Evolutionary conservation across 306 rosid genomes (phyloP).

Genomic region (Gleditsia sinensis): DNA sequence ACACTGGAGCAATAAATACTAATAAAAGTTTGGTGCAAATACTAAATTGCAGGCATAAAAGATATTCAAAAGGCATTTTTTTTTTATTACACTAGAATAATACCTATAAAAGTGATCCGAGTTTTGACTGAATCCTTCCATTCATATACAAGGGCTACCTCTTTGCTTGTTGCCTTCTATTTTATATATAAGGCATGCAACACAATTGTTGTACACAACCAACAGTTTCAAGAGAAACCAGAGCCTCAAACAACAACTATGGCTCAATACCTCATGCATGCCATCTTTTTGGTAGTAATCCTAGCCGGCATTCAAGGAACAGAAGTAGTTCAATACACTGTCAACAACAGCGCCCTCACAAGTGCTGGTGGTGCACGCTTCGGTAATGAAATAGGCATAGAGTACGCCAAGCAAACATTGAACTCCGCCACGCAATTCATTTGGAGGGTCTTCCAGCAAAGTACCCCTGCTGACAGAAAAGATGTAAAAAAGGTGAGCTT

Average conservation of each 20-base stretch:
- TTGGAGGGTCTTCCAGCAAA: constrained; percentile 36
- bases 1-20: too few relatives aligned
- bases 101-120: too few relatives aligned
- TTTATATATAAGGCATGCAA: constrained; percentile 9
- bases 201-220: not conserved
- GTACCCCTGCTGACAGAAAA: constrained; percentile 5
- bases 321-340: constrained; percentile 37
- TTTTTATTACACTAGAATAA: too few relatives aligned
- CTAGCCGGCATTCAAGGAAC: constrained; percentile 29
- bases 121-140: too few relatives aligned
- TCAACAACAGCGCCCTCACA: constrained; percentile 42
- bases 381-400: constrained; percentile 30
- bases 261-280: constrained; percentile 11
- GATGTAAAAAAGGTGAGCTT: constrained; percentile 23
- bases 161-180: too few relatives aligned
- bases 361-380: constrained; percentile 51
- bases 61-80: too few relatives aligned
- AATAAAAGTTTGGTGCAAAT: too few relatives aligned
- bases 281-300: constrained; percentile 31
- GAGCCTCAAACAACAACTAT: not conserved
- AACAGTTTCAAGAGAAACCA: not conserved
- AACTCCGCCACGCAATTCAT: constrained; percentile 34
- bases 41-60: too few relatives aligned
- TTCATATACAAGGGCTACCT: too few relatives aligned
- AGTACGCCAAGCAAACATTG: constrained; percentile 31